Conservation (phyloP, 208 protist species). For the Wallacemonas sp. region DNA sequence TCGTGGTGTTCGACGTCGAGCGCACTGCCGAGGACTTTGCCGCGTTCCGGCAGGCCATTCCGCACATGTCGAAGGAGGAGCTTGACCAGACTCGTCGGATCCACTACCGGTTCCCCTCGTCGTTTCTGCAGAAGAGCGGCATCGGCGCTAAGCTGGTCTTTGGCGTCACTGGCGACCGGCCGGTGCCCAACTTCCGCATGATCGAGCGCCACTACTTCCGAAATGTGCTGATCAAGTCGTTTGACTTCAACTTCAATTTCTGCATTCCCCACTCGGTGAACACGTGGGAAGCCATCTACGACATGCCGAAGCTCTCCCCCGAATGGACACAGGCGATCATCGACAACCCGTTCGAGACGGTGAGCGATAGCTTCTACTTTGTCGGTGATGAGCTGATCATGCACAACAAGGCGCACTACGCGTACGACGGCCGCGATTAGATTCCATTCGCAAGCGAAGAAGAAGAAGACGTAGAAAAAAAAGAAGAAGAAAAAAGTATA, state of each 20-base stretch:
- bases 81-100: slow-evolving; percentile 72
- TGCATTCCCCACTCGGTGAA: slow-evolving; percentile 96
- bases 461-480: slow-evolving; percentile 13
- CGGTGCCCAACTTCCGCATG: slow-evolving; percentile 94
- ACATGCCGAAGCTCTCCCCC: slow-evolving; percentile 86
- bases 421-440: slow-evolving; percentile 59
- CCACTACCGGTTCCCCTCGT: slow-evolving; percentile 87
- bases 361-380: slow-evolving; percentile 97
- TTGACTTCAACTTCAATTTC: slow-evolving; percentile 96
- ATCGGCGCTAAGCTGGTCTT: slow-evolving; percentile 93
- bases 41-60: slow-evolving; percentile 9
- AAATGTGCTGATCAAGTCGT: slow-evolving; percentile 92
- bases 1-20: slow-evolving; percentile 85
- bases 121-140: slow-evolving; percentile 64
- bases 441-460: too few species aligned
- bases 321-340: slow-evolving; percentile 89
- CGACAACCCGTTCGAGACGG: slow-evolving; percentile 85
- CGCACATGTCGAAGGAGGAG: slow-evolving; percentile 42
- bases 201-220: slow-evolving; percentile 97
- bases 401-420: slow-evolving; percentile 95
- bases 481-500: slow-evolving; percentile 7
- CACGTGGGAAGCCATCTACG: slow-evolving; percentile 95
- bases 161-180: slow-evolving; percentile 80
- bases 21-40: slow-evolving; percentile 44
- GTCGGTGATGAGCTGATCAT: slow-evolving; percentile 92